phyloP scores from a whole-genome alignment of 352 stramenopile genomes.

The Pythium monospermum region DNA sequence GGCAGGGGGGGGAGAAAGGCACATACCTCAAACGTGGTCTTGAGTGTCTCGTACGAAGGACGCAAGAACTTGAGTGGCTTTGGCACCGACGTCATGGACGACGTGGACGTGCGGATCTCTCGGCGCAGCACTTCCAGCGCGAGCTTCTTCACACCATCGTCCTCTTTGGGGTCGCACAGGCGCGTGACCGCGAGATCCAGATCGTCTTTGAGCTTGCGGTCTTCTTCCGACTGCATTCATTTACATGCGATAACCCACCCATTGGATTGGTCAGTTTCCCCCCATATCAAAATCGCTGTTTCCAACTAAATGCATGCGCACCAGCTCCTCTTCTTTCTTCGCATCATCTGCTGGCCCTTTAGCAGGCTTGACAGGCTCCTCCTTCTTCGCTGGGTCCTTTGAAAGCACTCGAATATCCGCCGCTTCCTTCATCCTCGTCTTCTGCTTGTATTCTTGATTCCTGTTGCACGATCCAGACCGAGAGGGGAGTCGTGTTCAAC shows the following conservation, averaged over 20 bases:
- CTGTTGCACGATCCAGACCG: conserved; percentile 19
- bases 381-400: conserved; percentile 55
- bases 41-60: conserved; percentile 94
- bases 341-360: conserved; percentile 26
- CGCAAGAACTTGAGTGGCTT: conserved; percentile 99
- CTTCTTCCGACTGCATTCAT: conserved; percentile 90
- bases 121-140: conserved; percentile 96
- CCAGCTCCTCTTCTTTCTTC: conserved; percentile 55
- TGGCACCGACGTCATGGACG: conserved; percentile 98
- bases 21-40: conserved; percentile 62
- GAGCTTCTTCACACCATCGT: conserved; percentile 68
- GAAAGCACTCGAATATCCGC: conserved; percentile 49
- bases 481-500: conserved; percentile 10
- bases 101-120: conserved; percentile 96
- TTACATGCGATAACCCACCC: too few relatives aligned
- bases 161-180: conserved; percentile 60
- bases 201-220: conserved; percentile 91
- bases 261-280: too few relatives aligned
- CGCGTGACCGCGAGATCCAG: conserved; percentile 86
- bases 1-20: background rate
- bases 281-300: too few relatives aligned
- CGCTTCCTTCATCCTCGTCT: conserved; percentile 62
- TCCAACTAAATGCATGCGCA: too few relatives aligned
- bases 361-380: conserved; percentile 23
- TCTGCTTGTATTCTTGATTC: conserved; percentile 1